Evolutionary conservation across 352 stramenopile genomes (phyloP), one percentile per base, ranked within the genome.

Genomic region (Phytophthora cryptogea): DNA sequence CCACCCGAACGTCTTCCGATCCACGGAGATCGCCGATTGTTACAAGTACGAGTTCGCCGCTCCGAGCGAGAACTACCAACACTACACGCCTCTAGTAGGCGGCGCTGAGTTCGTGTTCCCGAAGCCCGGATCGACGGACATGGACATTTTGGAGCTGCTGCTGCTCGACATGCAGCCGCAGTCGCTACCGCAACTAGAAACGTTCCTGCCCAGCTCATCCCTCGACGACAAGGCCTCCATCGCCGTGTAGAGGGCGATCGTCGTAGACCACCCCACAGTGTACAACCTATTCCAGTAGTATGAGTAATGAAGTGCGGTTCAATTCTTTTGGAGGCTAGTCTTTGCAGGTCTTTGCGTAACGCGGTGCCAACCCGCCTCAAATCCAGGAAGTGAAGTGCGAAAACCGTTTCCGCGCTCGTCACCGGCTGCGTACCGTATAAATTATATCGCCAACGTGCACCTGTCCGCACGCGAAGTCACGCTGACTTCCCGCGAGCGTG

Each of bases 121-220:
- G 30, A 52, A 53, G 14, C 30, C 63, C 8, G 16, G 54, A 3
- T 37, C n/a, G 14, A 35, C 30, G 1, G 61, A 69, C 17, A 69
- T 69, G 61, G 61, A 65, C 28, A 55, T 69, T 40, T 27, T 69
- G 20, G 54, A 65, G 36, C 11, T 69, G 20, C 54, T 68, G 6
- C 54, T 69, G 13, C 14, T 46, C 0, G 61, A 69, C 35, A 56
- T 48, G 47, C 61, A 65, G 16, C 39, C 61, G 8, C 40, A 59
- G 32, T 6, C 26, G 31, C 43, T 64, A 14, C 60, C 60, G 8
- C 44, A 40, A 5, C 60, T 64, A n/a, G 59, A 63, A 16, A 31
- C 45, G 17, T 63, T 58, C 39, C 35, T 68, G 30, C 32, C 40
- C 8, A 35, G 20, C 14, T 8, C 20, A 16, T 53, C 17, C 3